Evolutionary conservation across 108 stramenopile species (phyloP), one percentile per base, ranked within the genome.

Genomic region (Pseudonitzschia delicatissima): DNA sequence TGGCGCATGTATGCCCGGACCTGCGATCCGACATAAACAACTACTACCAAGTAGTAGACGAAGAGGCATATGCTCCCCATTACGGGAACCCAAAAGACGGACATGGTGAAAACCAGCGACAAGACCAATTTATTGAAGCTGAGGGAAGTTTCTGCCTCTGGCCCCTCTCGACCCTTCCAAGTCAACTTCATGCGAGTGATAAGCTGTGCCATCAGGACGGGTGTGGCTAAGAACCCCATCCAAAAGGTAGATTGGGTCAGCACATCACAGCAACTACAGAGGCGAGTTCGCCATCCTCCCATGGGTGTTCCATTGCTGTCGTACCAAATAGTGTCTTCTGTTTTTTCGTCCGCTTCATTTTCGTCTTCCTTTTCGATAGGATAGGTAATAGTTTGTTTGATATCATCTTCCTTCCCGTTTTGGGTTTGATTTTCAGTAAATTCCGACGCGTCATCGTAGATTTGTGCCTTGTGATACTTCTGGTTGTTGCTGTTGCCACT

Each of bases 221-320:
- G 82, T 12, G 71, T 55, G 29, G 74, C 81, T 45, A 64, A 78
- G 15, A 72, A 44, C 12, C 63, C 79, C 74, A 78, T 80, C 82
- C 82, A 82, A 72, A 82, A 82, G 26, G 85, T 81, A 25, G 85
- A 68, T 64, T 82, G 85, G 28, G 83, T 84, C 23, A 77, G 7
- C 0, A 84, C 83, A 67, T 84, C 83, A 34, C 79, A 86, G 42
- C 81, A 86, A 25, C 62, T 40, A 37, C 77, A 86, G 23, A 82
- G 63, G 11, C 50, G 33, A 26, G 71, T 68, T 21, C 79, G 48
- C 81, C 79, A 86, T 45, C 62, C 64, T 11, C 79, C 72, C 32
- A 57, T 50, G 33, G 83, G 83, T 25, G 74, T 71, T 5, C 75
- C 78, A 1, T 59, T 60, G 15, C 31, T 65, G 44, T 69, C 75